These are phyloP conservation scores for Scenedesmus sp. DNA, from an alignment of 163 green algal species.

Conservation along the genomic window DNA sequence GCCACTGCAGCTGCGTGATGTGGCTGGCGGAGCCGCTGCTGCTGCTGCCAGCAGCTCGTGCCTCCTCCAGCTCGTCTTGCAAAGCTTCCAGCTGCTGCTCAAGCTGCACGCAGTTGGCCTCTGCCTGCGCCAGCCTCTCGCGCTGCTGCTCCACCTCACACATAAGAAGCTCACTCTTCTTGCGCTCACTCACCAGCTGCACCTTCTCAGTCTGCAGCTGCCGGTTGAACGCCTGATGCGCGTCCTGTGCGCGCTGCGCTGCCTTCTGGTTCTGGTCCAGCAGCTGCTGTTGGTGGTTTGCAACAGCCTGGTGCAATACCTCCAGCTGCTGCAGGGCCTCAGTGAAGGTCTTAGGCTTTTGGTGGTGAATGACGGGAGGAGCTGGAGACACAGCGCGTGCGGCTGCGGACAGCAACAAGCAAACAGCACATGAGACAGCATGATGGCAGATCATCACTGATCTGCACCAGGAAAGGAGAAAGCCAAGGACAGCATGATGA, in stretches of 20 bases:
- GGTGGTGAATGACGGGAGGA: background rate
- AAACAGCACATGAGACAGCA: background rate
- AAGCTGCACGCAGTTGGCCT: background rate
- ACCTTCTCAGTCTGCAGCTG: constrained; percentile 29
- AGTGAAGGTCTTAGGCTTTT: background rate
- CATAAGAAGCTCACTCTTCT: background rate
- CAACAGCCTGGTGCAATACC: background rate
- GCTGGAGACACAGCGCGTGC: background rate
- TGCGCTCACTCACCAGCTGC: background rate
- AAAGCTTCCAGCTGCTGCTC: constrained; percentile 29
- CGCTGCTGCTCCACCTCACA: constrained; percentile 18
- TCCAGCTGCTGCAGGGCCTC: constrained; percentile 19
- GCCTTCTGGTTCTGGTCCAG: constrained; percentile 7
- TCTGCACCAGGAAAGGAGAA: too few relatives aligned
- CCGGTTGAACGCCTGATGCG: constrained; percentile 13
- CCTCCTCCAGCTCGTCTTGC: background rate
- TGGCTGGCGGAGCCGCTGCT: background rate
- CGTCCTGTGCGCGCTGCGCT: background rate
- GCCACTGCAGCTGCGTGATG: background rate
- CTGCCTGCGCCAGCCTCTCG: background rate
- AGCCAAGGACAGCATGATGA: too few relatives aligned
- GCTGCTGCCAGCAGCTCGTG: constrained; percentile 1
- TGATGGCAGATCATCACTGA: background rate
- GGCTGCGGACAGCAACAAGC: background rate
- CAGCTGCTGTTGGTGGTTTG: constrained; percentile 8